A percentile compares a stretch with the other conserved stretches of the same genome.
Evolutionary conservation across 73 alveolate species (phyloP).

Genomic region (Paramecium sonneborni): DNA sequence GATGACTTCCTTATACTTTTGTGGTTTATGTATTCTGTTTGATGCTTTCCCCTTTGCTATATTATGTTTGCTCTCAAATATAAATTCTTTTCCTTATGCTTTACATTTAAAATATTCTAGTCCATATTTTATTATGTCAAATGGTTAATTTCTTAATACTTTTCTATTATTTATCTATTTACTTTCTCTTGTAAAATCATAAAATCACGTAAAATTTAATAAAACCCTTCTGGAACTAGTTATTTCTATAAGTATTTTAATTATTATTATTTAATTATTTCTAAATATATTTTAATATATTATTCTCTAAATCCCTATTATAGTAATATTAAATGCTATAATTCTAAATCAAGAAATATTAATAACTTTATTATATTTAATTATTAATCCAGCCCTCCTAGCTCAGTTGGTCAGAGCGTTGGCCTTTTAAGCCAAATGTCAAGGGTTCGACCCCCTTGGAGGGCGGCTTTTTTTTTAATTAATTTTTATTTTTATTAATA

Average conservation of each 20-base stretch:
- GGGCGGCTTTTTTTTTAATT: slow-evolving; percentile 58
- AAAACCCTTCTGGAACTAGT: slow-evolving; percentile 91
- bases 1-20: slow-evolving; percentile 16
- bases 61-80: slow-evolving; percentile 25
- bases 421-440: slow-evolving; percentile 63
- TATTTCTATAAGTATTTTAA: slow-evolving; percentile 84
- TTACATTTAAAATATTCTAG: slow-evolving; percentile 80
- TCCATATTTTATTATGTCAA: slow-evolving; percentile 85
- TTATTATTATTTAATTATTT: neutral
- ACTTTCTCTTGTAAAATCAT: slow-evolving; percentile 94
- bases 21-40: neutral
- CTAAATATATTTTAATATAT: neutral
- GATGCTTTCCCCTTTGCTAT: slow-evolving; percentile 13
- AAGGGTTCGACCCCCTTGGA: slow-evolving; percentile 67
- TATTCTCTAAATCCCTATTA: too few species aligned
- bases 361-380: neutral
- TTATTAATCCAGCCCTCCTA: slow-evolving; percentile 59
- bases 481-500: neutral
- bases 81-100: slow-evolving; percentile 69
- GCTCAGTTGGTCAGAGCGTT: slow-evolving; percentile 65
- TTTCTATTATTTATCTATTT: neutral
- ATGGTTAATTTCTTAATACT: slow-evolving; percentile 86
- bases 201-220: slow-evolving; percentile 92
- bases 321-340: neutral
- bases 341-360: neutral